Conservation (phyloP, 331 rosid genomes). For the Prunus yedoensis region DNA sequence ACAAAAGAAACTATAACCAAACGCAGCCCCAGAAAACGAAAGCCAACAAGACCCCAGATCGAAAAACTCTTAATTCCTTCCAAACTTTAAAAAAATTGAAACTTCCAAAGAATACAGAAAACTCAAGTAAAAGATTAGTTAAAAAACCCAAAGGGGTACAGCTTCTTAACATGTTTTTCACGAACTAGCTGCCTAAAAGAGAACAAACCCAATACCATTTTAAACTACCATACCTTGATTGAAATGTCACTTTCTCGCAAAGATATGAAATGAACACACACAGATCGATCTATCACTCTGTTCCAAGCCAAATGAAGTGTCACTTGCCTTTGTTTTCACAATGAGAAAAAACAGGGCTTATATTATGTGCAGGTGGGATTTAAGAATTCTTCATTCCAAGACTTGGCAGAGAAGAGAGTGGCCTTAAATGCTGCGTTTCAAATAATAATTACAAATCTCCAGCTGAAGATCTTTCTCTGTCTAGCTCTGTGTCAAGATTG, state of each 20-base stretch:
- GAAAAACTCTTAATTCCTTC: conserved; percentile 35
- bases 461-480: conserved; percentile 21
- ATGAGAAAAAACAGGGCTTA: background rate
- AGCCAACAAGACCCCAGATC: conserved; percentile 47
- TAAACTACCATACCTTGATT: conserved; percentile 36
- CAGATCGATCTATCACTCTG: conserved; percentile 24
- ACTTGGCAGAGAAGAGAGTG: conserved; percentile 20
- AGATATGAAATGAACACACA: too few relatives aligned
- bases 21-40: conserved; percentile 56
- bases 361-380: background rate
- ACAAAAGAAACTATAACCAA: conserved; percentile 30
- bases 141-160: background rate
- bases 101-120: conserved; percentile 21
- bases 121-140: background rate
- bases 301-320: conserved; percentile 17
- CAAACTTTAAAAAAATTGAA: background rate
- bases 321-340: conserved; percentile 6
- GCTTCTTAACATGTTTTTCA: conserved; percentile 21
- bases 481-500: conserved; percentile 21
- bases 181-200: conserved; percentile 20
- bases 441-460: conserved; percentile 21
- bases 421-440: conserved; percentile 52
- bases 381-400: conserved; percentile 30
- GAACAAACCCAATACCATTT: conserved; percentile 29
- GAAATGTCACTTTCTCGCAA: conserved; percentile 57